Conservation (phyloP, 1,284 basidiomycete species). For the Porodaedalea pini region DNA sequence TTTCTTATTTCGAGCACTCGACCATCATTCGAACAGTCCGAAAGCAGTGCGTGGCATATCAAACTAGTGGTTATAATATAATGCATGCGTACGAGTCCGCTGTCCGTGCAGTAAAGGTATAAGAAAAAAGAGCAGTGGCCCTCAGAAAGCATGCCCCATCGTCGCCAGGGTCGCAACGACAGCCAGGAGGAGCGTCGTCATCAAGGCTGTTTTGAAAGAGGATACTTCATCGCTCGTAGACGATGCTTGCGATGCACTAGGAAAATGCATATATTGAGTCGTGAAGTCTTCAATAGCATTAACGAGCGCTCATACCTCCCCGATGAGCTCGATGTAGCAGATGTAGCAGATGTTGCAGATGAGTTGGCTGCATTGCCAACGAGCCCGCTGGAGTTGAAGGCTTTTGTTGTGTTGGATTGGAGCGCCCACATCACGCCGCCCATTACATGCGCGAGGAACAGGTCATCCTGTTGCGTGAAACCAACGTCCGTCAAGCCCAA, state of each 20-base stretch:
- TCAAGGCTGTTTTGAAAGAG: neutral
- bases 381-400: slow-evolving; percentile 45
- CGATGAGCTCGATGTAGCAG: too few species aligned
- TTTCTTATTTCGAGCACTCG: neutral
- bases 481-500: neutral
- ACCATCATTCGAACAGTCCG: neutral
- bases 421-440: slow-evolving; percentile 74
- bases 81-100: neutral
- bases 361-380: slow-evolving; percentile 38
- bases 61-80: neutral
- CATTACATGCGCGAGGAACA: slow-evolving; percentile 67
- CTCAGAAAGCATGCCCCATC: too few species aligned
- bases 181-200: too few species aligned
- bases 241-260: neutral
- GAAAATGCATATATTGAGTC: too few species aligned
- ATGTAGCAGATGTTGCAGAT: neutral
- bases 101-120: neutral
- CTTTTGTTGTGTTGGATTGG: slow-evolving; percentile 55
- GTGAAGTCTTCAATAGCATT: neutral
- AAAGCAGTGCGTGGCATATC: neutral
- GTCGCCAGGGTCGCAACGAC: too few species aligned
- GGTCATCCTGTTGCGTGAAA: slow-evolving; percentile 41
- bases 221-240: neutral
- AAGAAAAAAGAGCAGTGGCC: neutral
- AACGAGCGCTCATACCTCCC: too few species aligned